Evolutionary conservation across 768 basidiomycete species (phyloP).

Genomic region (Naganishia friedmannii): DNA sequence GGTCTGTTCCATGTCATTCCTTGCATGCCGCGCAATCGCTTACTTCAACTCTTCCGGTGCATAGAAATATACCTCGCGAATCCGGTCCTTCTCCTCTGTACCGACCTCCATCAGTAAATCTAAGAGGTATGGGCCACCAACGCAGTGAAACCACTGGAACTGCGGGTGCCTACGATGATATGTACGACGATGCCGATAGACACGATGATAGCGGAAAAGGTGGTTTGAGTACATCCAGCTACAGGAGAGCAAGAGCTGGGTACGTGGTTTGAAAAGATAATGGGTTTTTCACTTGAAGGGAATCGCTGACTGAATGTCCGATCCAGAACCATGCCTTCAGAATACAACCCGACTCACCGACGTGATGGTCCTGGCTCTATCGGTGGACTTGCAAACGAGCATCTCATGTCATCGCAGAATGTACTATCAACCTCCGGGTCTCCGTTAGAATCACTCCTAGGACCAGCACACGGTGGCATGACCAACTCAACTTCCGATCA

Average conservation of each 20-base stretch:
- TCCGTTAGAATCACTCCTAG: slow-evolving; percentile 69
- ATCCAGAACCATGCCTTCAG: slow-evolving; percentile 22
- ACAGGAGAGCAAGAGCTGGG: slow-evolving; percentile 92
- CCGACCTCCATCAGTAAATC: slow-evolving; percentile 6
- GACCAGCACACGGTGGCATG: slow-evolving; percentile 61
- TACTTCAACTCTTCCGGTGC: too few relatives aligned
- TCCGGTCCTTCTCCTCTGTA: slow-evolving; percentile 15
- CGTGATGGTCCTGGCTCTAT: background rate
- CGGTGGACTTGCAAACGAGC: background rate
- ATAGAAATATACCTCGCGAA: background rate
- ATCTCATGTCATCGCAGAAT: slow-evolving; percentile 4
- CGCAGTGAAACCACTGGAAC: slow-evolving; percentile 12
- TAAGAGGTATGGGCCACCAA: slow-evolving; percentile 13
- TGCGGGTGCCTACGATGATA: background rate
- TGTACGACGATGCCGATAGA: slow-evolving; percentile 13
- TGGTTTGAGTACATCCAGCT: slow-evolving; percentile 55
- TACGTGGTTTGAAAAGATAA: slow-evolving; percentile 54
- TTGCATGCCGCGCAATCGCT: too few relatives aligned
- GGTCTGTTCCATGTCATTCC: slow-evolving; percentile 3
- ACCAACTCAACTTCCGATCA: slow-evolving; percentile 62
- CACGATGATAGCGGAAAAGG: slow-evolving; percentile 18
- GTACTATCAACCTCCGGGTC: slow-evolving; percentile 35
- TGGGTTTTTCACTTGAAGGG: background rate
- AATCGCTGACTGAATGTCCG: background rate
- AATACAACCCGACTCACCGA: slow-evolving; percentile 15